Conservation (phyloP, 192 early-diverging fungal species). For the Backusella psychrophila region DNA sequence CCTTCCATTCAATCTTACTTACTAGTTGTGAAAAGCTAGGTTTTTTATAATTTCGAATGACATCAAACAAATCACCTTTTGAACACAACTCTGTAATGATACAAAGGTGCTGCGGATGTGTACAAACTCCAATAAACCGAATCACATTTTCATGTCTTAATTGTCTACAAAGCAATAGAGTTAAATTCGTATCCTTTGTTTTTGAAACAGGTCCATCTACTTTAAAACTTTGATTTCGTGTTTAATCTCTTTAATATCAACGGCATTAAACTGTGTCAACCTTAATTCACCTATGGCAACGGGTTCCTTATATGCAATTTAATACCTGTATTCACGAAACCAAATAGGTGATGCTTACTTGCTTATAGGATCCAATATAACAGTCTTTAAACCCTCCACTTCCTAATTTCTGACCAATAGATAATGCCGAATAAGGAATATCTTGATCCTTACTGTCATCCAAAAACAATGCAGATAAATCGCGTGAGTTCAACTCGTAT, state of each 20-base stretch:
- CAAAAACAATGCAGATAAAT: slow-evolving; percentile 45
- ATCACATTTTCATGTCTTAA: slow-evolving; percentile 74
- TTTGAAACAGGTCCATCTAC: slow-evolving; percentile 23
- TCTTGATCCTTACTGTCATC: slow-evolving; percentile 46
- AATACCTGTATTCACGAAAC: background rate
- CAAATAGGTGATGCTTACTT: background rate
- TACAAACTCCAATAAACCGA: slow-evolving; percentile 69
- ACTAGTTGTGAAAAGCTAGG: slow-evolving; percentile 58
- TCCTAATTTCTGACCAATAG: slow-evolving; percentile 63
- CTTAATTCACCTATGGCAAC: slow-evolving; percentile 73
- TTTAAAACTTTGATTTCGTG: slow-evolving; percentile 78
- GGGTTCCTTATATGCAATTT: slow-evolving; percentile 38
- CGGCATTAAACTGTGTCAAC: slow-evolving; percentile 61
- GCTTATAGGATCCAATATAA: slow-evolving; percentile 34
- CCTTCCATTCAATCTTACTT: background rate
- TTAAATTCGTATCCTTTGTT: background rate
- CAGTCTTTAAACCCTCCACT: slow-evolving; percentile 80
- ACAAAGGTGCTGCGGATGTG: slow-evolving; percentile 60
- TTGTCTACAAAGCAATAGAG: slow-evolving; percentile 39
- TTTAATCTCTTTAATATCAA: slow-evolving; percentile 70
- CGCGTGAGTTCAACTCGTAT: slow-evolving; percentile 33
- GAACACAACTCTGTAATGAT: slow-evolving; percentile 75
- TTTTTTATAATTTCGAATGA: slow-evolving; percentile 58
- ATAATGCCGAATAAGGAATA: slow-evolving; percentile 58
- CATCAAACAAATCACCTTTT: slow-evolving; percentile 74